Percentiles rank a stretch among this genome's conserved stretches.
Evolutionary conservation across 1,284 basidiomycete species (phyloP).

Genomic region (Pyrrhoderma lamaoense): DNA sequence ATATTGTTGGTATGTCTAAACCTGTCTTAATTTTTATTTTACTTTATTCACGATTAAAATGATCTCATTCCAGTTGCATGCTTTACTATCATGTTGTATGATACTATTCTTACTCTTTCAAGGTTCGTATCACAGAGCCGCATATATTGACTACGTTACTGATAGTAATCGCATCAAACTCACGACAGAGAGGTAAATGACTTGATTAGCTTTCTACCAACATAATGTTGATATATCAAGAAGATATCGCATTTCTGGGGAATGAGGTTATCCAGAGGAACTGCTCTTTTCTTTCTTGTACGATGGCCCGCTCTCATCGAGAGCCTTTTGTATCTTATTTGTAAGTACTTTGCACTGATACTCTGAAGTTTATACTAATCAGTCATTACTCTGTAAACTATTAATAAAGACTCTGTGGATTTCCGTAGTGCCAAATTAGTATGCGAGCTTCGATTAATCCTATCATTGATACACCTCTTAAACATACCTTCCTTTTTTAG

Average conservation of each 20-base stretch:
- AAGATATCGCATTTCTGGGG: constrained; percentile 8
- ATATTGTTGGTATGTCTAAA: constrained; percentile 1
- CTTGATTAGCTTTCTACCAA: neutral
- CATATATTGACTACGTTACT: too few relatives aligned
- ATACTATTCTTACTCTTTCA: constrained; percentile 5
- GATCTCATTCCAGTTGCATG: neutral
- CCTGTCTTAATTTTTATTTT: neutral
- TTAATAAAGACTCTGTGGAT: neutral
- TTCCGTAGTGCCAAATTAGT: constrained; percentile 1
- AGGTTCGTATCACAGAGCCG: constrained; percentile 4
- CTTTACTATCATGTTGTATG: constrained; percentile 12
- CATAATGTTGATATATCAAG: neutral
- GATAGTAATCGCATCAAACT: too few relatives aligned
- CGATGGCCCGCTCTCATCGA: constrained; percentile 11
- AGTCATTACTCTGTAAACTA: neutral
- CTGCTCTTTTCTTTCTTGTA: constrained; percentile 11
- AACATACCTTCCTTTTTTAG: too few relatives aligned
- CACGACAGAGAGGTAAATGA: constrained; percentile 9
- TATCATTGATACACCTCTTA: too few relatives aligned
- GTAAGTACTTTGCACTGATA: neutral
- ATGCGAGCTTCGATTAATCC: neutral
- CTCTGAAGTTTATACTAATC: too few relatives aligned
- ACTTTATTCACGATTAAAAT: neutral
- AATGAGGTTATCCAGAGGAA: constrained; percentile 3
- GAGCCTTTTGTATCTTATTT: constrained; percentile 9